Evolutionary conservation across 2,329 filamentous ascomycete species (phyloP).

Genomic region (Penicillium griseofulvum): DNA sequence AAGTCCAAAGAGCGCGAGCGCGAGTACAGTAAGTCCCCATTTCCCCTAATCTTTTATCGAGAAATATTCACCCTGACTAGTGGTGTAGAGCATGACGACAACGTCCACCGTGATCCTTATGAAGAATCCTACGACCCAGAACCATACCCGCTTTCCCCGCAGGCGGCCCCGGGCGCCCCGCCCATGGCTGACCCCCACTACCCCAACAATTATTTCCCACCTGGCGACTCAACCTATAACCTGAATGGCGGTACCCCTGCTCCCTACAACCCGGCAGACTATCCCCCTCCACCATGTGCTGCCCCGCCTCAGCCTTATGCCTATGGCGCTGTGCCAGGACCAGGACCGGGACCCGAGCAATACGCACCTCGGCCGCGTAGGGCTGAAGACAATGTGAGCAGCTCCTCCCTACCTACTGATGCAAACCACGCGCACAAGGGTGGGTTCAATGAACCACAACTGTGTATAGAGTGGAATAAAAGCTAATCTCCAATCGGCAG

Average conservation of each 20-base stretch:
- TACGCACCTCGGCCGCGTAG: constrained; percentile 40
- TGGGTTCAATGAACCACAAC: constrained; percentile 36
- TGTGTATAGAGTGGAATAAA: not conserved
- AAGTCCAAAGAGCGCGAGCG: constrained; percentile 50
- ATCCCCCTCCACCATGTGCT: constrained; percentile 43
- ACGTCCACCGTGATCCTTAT: constrained; percentile 37
- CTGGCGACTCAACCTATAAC: constrained; percentile 29
- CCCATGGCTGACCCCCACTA: constrained; percentile 34
- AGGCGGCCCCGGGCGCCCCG: constrained; percentile 31
- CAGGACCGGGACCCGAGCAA: constrained; percentile 35
- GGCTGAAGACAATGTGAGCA: constrained; percentile 52
- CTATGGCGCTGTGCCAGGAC: constrained; percentile 31
- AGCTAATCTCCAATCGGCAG: constrained; percentile 11
- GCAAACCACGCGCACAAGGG: constrained; percentile 41
- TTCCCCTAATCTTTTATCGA: not conserved
- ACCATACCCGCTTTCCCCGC: constrained; percentile 40
- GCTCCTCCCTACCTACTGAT: constrained; percentile 34
- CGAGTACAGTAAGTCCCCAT: constrained; percentile 49
- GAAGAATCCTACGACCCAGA: constrained; percentile 43
- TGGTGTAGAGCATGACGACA: constrained; percentile 30
- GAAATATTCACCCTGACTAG: constrained; percentile 16
- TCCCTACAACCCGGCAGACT: constrained; percentile 40
- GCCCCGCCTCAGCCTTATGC: constrained; percentile 39
- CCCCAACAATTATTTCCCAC: constrained; percentile 44
- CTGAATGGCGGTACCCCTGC: constrained; percentile 23